Base-by-base conservation (phyloP, 805 yeast genomes). In the Pichia exigua region DNA sequence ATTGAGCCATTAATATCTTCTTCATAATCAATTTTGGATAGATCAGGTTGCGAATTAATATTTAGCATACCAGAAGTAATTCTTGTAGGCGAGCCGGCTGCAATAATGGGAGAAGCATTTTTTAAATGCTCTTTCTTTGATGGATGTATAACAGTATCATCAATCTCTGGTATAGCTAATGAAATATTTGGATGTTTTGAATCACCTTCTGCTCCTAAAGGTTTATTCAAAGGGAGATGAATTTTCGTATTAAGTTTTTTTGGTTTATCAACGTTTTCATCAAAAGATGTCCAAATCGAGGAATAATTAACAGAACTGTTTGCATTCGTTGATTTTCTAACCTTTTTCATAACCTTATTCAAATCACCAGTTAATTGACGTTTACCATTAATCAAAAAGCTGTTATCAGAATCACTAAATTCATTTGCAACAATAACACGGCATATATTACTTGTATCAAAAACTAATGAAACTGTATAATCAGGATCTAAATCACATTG, bases 401-500 rank as follows among this genome's bases (percentile, higher is more conserved):
- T 30, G 27, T 30, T 17, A 26, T 41, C 50, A 21, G 46, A 17
- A 26, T 50, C 45, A 15, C 21, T 26, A 38, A 66, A 76, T 30
- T 77, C 80, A 44, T 67, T 63, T 28, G 65, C 65, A 27, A 78
- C 57, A 3, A 78, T 57, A 2, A 78, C 82, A 42, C 76, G 66
- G 10, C 80, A 75, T 5, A 73, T 65, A 52, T 73, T 76, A 52
- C 70, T 73, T 15, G 67, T 65, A 48, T 73, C 79, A 59, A 87
- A 85, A 7, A 86, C 82, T 58, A 85, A 87, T 11, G 75, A 75
- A 0, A 82, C 84, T 2, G 65, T 54, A 56, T 82, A 87, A 54
- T 86, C 95, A 0, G 91, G 91, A 64, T 87, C 96, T 51, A 87
- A 68, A 62, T 87, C 95, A 58, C 91, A 85, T 51, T 75, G 76